These are phyloP conservation scores for Fusarium sp. DNA, from an alignment of 2,329 filamentous ascomycete genomes.

Conservation along the genomic window DNA sequence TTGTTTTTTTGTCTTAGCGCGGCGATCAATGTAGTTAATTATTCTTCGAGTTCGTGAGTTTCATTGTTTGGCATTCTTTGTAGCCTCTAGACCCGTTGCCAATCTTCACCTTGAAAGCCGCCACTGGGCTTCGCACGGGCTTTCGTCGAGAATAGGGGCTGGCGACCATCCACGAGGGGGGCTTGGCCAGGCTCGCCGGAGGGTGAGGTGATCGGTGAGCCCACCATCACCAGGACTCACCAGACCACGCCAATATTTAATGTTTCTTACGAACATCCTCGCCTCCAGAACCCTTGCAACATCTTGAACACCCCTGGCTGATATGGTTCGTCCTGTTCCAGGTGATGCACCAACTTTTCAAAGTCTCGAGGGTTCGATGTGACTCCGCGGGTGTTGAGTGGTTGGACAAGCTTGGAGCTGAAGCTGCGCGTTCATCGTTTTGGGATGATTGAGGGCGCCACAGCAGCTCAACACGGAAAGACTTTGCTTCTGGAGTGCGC, in stretches of 20 bases:
- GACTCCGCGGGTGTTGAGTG: slow-evolving; percentile 23
- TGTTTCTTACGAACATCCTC: slow-evolving; percentile 19
- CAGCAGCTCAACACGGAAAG: slow-evolving; percentile 23
- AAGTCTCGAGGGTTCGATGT: slow-evolving; percentile 24
- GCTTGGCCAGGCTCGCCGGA: slow-evolving; percentile 28
- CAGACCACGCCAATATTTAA: slow-evolving; percentile 39
- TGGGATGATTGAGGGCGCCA: slow-evolving; percentile 24
- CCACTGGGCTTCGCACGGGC: slow-evolving; percentile 40
- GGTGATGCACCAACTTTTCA: slow-evolving; percentile 24
- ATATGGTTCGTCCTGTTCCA: slow-evolving; percentile 41
- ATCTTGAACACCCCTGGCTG: slow-evolving; percentile 39
- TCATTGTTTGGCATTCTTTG: slow-evolving; percentile 34
- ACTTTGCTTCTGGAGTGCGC: slow-evolving; percentile 17
- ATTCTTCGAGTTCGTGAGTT: slow-evolving; percentile 29
- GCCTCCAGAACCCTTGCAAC: slow-evolving; percentile 26
- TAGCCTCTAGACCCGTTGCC: slow-evolving; percentile 35
- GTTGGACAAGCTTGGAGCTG: slow-evolving; percentile 34
- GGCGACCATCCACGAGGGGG: slow-evolving; percentile 23
- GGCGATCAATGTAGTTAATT: slow-evolving; percentile 18
- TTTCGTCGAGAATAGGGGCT: slow-evolving; percentile 44
- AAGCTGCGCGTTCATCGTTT: slow-evolving; percentile 27
- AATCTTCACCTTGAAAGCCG: slow-evolving; percentile 33
- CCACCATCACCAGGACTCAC: slow-evolving; percentile 44
- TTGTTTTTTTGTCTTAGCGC: slow-evolving; percentile 36
- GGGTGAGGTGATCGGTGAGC: slow-evolving; percentile 49